phyloP scores from a whole-genome alignment of 2,329 filamentous ascomycete genomes.

The Decorospora gaudefroyi region DNA sequence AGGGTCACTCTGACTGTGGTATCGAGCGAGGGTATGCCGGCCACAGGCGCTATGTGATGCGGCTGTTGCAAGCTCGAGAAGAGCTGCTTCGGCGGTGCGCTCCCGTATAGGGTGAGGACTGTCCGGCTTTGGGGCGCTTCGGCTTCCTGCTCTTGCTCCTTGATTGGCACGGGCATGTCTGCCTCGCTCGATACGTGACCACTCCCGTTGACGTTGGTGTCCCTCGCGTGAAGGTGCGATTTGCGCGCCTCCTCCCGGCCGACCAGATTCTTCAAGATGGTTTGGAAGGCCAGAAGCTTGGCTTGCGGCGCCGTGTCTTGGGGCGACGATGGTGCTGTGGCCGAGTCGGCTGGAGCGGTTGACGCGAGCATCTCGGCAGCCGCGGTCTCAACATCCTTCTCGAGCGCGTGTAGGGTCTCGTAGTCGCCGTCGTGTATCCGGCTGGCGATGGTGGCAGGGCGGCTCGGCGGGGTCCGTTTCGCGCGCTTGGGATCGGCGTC shows the following conservation, averaged over 20 bases:
- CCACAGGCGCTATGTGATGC: conserved; percentile 43
- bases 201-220: conserved; percentile 12
- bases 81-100: conserved; percentile 72
- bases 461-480: conserved; percentile 46
- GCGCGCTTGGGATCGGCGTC: conserved; percentile 54
- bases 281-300: conserved; percentile 43
- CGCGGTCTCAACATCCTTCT: conserved; percentile 50
- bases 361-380: conserved; percentile 47
- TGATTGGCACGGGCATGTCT: conserved; percentile 19
- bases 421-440: conserved; percentile 50
- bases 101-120: conserved; percentile 77
- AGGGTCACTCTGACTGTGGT: conserved; percentile 51
- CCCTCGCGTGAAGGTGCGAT: conserved; percentile 10
- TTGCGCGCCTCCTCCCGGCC: conserved; percentile 37
- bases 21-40: conserved; percentile 45
- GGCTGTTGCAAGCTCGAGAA: conserved; percentile 80
- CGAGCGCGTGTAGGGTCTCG: conserved; percentile 49
- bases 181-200: conserved; percentile 17
- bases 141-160: conserved; percentile 29
- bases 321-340: conserved; percentile 36
- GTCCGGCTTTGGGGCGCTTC: conserved; percentile 53
- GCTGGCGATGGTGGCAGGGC: conserved; percentile 44
- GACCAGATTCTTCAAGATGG: conserved; percentile 36
- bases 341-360: conserved; percentile 31
- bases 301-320: conserved; percentile 43